Base-by-base conservation (phyloP, 768 basidiomycete species). In the Floccularia luteovirens region DNA sequence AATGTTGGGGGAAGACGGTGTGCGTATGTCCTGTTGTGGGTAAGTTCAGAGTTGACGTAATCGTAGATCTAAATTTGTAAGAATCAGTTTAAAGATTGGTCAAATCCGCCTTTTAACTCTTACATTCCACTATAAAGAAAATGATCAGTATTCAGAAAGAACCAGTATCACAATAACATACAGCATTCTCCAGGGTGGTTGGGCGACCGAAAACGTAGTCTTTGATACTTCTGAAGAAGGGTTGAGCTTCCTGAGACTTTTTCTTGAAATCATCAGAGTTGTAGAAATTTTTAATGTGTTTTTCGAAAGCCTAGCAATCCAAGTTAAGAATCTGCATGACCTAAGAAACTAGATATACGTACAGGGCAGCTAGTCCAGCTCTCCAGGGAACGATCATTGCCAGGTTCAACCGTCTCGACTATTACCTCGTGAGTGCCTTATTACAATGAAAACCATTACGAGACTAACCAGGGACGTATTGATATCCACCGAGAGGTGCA, bases 381-480 rank as follows among this genome's bases (percentile, higher is more conserved):
- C 62, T 92, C 87, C 45, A 91, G 67, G 17, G 84, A 84, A 51
- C 84, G 78, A 56, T 89, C 84, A 48, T 89, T 86, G 39, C 71
- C 73, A 21, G 88, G 83, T 57, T 89, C 86, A 36, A 91, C 82
- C n/a, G 87, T 88, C 66, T 90, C 82, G 22, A 89, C 85, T 79
- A 40, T 5, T 13, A 34, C n/a, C 31, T 33, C 36, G 39, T 51
- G 20, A 43, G 24, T 23, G 27, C 33, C 36, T 12, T n/a, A n/a
- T n/a, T 6, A 14, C 32, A 0, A 34, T 31, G 22, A n/a, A 38
- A 7, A 40, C 8, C 24, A 44, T 22, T 16, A 8, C 4, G 2
- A 46, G 16, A 59, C 63, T 36, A 44, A 75, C 81, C 72, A n/a
- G 89, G 85, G 35, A 92, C 74, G 48, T 91, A 92, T 60, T 90